phyloP scores from a whole-genome alignment of 2,329 filamentous ascomycete genomes.

The Beauveria varroae region DNA sequence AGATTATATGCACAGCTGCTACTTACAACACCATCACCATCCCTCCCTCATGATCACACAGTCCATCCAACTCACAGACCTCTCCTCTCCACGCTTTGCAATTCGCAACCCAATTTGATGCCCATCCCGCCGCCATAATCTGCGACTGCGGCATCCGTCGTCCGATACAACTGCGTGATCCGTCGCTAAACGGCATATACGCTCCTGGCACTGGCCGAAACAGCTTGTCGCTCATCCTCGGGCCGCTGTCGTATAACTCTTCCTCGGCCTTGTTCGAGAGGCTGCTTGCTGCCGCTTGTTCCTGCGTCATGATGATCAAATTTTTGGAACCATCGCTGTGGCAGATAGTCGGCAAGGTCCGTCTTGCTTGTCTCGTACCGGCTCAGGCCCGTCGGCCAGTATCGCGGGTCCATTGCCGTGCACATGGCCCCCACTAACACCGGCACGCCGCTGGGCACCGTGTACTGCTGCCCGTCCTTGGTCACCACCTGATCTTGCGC shows the following conservation, averaged over 20 bases:
- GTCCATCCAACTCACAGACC: slow-evolving; percentile 37
- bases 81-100: slow-evolving; percentile 62
- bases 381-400: slow-evolving; percentile 56
- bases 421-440: slow-evolving; percentile 50
- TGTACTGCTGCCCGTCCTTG: slow-evolving; percentile 49
- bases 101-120: slow-evolving; percentile 58
- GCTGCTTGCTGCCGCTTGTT: slow-evolving; percentile 11
- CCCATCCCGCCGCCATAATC: slow-evolving; percentile 43
- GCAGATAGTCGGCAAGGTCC: slow-evolving; percentile 61
- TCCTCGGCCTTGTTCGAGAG: slow-evolving; percentile 32
- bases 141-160: slow-evolving; percentile 53
- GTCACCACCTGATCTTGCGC: slow-evolving; percentile 47
- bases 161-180: slow-evolving; percentile 49
- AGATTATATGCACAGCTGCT: too few species aligned
- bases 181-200: slow-evolving; percentile 52
- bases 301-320: slow-evolving; percentile 18
- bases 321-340: slow-evolving; percentile 62
- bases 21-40: background rate
- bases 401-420: slow-evolving; percentile 60
- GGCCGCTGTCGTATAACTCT: slow-evolving; percentile 46
- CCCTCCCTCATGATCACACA: too few species aligned
- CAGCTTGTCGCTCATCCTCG: slow-evolving; percentile 53
- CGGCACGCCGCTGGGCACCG: slow-evolving; percentile 47
- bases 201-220: slow-evolving; percentile 52
- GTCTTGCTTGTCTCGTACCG: slow-evolving; percentile 33